Evolutionary conservation across 2,329 filamentous ascomycete species (phyloP).

Genomic region (Leptographium radiaticola): DNA sequence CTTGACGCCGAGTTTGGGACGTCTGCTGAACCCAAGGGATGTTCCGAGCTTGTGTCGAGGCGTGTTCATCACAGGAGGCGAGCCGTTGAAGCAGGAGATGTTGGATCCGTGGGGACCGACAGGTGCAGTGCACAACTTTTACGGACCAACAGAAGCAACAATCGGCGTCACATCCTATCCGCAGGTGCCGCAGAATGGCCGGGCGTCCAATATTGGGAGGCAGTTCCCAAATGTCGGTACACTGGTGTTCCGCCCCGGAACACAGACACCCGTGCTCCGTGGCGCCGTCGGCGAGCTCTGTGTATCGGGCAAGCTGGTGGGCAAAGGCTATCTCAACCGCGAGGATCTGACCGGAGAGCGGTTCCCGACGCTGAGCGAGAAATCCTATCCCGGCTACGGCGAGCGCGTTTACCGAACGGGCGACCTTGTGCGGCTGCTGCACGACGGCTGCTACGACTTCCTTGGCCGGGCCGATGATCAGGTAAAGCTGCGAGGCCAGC

Average conservation of each 20-base stretch:
- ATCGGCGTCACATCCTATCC: constrained; percentile 86
- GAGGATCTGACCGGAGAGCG: constrained; percentile 62
- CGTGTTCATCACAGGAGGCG: constrained; percentile 87
- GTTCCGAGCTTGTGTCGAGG: constrained; percentile 68
- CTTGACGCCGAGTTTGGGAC: constrained; percentile 75
- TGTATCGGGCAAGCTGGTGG: constrained; percentile 74
- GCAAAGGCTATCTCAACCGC: constrained; percentile 77
- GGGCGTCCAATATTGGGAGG: constrained; percentile 75
- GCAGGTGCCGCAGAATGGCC: constrained; percentile 63
- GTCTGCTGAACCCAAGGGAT: constrained; percentile 64
- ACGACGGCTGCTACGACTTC: constrained; percentile 77
- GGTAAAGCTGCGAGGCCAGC: constrained; percentile 79
- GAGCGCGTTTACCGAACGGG: constrained; percentile 75
- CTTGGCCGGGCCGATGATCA: constrained; percentile 82
- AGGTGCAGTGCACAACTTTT: constrained; percentile 79
- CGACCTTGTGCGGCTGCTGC: constrained; percentile 69
- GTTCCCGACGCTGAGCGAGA: constrained; percentile 50
- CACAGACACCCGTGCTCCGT: constrained; percentile 56
- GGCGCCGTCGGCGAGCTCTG: constrained; percentile 82
- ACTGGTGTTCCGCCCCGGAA: constrained; percentile 59
- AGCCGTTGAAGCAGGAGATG: constrained; percentile 79
- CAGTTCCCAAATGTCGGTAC: constrained; percentile 83
- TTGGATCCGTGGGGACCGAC: constrained; percentile 72
- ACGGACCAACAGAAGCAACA: constrained; percentile 84
- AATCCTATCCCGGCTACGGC: constrained; percentile 21